Conservation (phyloP, 768 basidiomycete genomes). For the Coprinellus micaceus region DNA sequence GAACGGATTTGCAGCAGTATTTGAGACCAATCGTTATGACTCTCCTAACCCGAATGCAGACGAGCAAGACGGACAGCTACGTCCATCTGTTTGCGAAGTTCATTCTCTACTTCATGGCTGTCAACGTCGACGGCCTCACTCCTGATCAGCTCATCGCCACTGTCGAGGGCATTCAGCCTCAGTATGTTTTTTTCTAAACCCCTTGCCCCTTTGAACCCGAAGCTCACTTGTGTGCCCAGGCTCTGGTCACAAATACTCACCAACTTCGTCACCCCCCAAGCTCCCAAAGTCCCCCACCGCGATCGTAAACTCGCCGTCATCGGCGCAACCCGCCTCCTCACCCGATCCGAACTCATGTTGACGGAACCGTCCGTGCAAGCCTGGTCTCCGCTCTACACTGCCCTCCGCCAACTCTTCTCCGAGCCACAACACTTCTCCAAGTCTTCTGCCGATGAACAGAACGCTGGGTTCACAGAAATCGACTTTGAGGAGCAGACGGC, state of each 20-base stretch:
- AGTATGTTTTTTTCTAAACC: slow-evolving; percentile 44
- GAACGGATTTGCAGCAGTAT: slow-evolving; percentile 62
- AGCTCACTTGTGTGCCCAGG: slow-evolving; percentile 18
- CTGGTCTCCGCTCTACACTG: slow-evolving; percentile 70
- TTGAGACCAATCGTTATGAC: slow-evolving; percentile 73
- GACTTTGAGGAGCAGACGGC: slow-evolving; percentile 89
- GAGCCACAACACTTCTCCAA: slow-evolving; percentile 69
- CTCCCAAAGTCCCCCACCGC: slow-evolving; percentile 73
- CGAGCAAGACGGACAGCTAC: slow-evolving; percentile 86
- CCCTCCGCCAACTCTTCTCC: slow-evolving; percentile 71
- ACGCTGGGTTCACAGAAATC: slow-evolving; percentile 64
- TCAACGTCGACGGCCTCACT: slow-evolving; percentile 67
- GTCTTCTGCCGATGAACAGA: slow-evolving; percentile 42
- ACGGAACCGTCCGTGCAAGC: slow-evolving; percentile 54
- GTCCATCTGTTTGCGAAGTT: slow-evolving; percentile 80
- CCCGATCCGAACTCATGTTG: slow-evolving; percentile 68
- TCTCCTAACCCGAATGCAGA: slow-evolving; percentile 81
- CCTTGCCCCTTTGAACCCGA: neutral
- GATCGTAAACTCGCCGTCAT: slow-evolving; percentile 84
- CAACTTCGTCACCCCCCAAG: slow-evolving; percentile 76
- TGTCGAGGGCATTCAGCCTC: slow-evolving; percentile 80
- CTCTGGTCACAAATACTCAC: slow-evolving; percentile 78
- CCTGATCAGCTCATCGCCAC: slow-evolving; percentile 78
- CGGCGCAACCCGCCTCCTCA: slow-evolving; percentile 75
- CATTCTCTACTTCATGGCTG: slow-evolving; percentile 68